Evolutionary conservation across 1,139 yeast genomes (phyloP).

Genomic region (Saccharomyces uvarum): DNA sequence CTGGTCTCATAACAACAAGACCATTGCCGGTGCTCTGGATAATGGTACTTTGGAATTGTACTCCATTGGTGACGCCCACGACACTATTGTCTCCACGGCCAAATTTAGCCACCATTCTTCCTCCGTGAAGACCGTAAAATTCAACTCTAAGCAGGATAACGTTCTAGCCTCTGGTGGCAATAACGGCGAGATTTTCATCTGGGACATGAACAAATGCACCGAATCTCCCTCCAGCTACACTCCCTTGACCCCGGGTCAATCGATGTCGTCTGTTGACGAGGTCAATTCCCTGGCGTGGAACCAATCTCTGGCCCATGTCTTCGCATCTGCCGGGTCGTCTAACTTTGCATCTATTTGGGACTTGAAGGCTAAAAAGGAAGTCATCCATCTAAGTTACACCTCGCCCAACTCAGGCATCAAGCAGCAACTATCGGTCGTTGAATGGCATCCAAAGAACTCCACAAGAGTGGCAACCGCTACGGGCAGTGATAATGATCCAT

Average conservation of each 20-base stretch:
- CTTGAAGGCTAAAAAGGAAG: constrained; percentile 78
- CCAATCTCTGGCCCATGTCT: constrained; percentile 71
- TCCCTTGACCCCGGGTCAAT: constrained; percentile 69
- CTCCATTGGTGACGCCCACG: constrained; percentile 40
- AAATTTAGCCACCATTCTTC: constrained; percentile 58
- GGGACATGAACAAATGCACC: constrained; percentile 65
- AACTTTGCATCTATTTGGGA: constrained; percentile 95
- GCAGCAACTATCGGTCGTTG: constrained; percentile 60
- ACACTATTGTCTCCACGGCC: constrained; percentile 43
- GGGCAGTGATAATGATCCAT: constrained; percentile 71
- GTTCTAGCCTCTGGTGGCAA: constrained; percentile 82
- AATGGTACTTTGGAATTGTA: constrained; percentile 74
- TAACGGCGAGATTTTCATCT: constrained; percentile 76
- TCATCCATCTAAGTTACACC: constrained; percentile 66
- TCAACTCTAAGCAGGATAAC: constrained; percentile 67
- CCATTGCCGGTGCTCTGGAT: constrained; percentile 87
- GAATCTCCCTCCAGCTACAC: constrained; percentile 31
- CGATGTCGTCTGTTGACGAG: constrained; percentile 77
- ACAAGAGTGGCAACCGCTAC: constrained; percentile 86
- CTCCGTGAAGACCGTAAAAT: constrained; percentile 64
- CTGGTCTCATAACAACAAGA: constrained; percentile 64
- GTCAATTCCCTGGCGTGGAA: constrained; percentile 87
- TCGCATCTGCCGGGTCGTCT: constrained; percentile 78
- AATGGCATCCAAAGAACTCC: constrained; percentile 82
- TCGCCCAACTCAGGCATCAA: constrained; percentile 40